A percentile compares a stretch with the other conserved stretches of the same genome.
These are phyloP conservation scores for Bassia scoparia DNA, from an alignment of 148 eudicot species.

Conservation along the genomic window DNA sequence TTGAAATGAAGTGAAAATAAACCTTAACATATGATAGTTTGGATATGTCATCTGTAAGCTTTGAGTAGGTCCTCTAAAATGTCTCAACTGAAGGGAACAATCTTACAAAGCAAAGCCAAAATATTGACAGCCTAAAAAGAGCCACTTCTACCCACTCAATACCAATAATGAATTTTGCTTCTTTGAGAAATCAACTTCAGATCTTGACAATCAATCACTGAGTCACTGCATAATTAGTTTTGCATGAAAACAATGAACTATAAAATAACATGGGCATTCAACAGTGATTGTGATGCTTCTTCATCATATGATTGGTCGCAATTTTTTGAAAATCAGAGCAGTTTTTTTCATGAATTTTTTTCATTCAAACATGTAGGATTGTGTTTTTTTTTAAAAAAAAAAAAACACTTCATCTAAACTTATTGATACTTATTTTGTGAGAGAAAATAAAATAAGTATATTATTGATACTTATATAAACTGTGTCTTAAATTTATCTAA, in stretches of 20 bases:
- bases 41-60: conserved; percentile 25
- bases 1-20: conserved; percentile 22
- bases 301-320: background rate
- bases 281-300: too few species aligned
- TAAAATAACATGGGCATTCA: conserved; percentile 3
- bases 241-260: conserved; percentile 1
- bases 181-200: conserved; percentile 13
- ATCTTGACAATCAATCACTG: background rate
- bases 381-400: too few species aligned
- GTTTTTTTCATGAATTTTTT: too few species aligned
- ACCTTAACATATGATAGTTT: conserved; percentile 18
- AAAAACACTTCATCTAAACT: too few species aligned
- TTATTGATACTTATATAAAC: too few species aligned
- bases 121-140: background rate
- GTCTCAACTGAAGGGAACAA: conserved; percentile 24
- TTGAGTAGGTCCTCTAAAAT: conserved; percentile 21
- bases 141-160: conserved; percentile 5
- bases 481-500: too few species aligned
- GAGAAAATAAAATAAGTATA: too few species aligned
- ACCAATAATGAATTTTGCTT: conserved; percentile 10
- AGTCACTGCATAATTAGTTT: background rate
- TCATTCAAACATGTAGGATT: too few species aligned
- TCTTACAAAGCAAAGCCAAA: conserved; percentile 23
- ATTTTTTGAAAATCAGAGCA: background rate
- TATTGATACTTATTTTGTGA: too few species aligned